These are phyloP conservation scores for Phytophthora cactorum DNA, from an alignment of 352 stramenopile species.

Conservation along the genomic window DNA sequence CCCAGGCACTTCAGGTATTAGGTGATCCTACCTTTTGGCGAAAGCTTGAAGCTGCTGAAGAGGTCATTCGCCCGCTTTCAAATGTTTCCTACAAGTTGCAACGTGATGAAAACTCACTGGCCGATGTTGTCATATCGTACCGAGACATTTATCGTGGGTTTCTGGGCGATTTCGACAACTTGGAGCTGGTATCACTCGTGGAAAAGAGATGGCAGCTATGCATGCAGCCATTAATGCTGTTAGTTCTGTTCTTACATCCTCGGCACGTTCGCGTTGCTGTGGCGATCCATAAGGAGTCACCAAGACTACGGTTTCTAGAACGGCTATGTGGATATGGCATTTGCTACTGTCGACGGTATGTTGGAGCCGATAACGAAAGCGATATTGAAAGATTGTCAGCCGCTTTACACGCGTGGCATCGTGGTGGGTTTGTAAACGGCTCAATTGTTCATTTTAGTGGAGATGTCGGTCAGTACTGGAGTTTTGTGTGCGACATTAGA, in stretches of 20 bases:
- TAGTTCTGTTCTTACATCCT: conserved; percentile 6
- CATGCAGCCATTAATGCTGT: conserved; percentile 10
- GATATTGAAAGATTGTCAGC: not conserved
- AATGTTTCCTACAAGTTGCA: too few species aligned
- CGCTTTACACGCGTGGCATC: conserved; percentile 11
- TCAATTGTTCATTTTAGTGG: conserved; percentile 5
- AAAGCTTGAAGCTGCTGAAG: too few species aligned
- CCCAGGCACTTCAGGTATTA: too few species aligned
- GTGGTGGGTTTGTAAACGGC: not conserved
- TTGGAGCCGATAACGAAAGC: not conserved
- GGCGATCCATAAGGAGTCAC: not conserved
- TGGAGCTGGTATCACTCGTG: not conserved
- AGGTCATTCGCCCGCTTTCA: too few species aligned
- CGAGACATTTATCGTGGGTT: not conserved
- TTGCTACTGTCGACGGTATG: conserved; percentile 10
- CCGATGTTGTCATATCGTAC: not conserved
- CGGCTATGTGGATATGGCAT: conserved; percentile 1
- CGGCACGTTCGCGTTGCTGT: conserved; percentile 4
- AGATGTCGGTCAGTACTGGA: conserved; percentile 11
- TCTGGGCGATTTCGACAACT: not conserved
- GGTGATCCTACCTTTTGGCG: too few species aligned
- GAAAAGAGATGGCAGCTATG: conserved; percentile 9
- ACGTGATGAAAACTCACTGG: conserved; percentile 2
- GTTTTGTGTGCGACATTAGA: not conserved
- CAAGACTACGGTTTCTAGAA: not conserved